Conservation (phyloP, 164 flowering plant genomes). For the Stephania yunnanensis region DNA sequence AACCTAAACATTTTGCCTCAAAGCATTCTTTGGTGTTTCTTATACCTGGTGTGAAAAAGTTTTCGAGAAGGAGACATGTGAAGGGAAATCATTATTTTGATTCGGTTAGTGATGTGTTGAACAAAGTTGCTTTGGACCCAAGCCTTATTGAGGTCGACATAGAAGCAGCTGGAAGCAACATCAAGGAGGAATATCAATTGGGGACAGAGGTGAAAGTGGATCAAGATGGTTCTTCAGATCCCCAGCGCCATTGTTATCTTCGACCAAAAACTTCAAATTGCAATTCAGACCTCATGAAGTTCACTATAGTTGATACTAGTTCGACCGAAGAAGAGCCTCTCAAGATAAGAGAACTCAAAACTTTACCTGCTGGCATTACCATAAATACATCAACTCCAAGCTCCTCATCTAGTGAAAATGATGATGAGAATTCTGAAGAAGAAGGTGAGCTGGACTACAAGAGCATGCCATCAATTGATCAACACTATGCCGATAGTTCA, state of each 20-base stretch:
- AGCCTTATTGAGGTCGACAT: conserved; percentile 53
- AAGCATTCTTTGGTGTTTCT: conserved; percentile 64
- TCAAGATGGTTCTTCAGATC: conserved; percentile 23
- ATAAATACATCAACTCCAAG: conserved; percentile 12
- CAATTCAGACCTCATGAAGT: conserved; percentile 26
- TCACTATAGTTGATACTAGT: conserved; percentile 72
- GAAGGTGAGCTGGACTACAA: conserved; percentile 23
- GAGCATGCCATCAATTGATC: conserved; percentile 8
- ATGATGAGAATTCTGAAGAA: conserved; percentile 29
- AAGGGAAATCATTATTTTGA: conserved; percentile 76
- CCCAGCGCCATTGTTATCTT: conserved; percentile 42
- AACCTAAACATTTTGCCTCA: conserved; percentile 46
- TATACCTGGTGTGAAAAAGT: conserved; percentile 66
- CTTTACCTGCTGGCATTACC: conserved; percentile 35
- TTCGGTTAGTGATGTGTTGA: conserved; percentile 66
- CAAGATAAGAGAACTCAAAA: conserved; percentile 46
- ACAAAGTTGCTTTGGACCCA: conserved; percentile 67
- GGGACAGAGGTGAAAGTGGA: conserved; percentile 23
- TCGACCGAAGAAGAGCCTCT: conserved; percentile 28
- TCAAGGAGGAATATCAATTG: conserved; percentile 29
- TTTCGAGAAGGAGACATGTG: conserved; percentile 58
- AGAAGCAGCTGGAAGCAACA: conserved; percentile 27
- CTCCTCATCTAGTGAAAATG: conserved; percentile 23
- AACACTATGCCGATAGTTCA: conserved; percentile 7
- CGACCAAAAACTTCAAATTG: conserved; percentile 40